phyloP scores from a whole-genome alignment of 805 yeast genomes.

The Suhomyces kilbournensis region DNA sequence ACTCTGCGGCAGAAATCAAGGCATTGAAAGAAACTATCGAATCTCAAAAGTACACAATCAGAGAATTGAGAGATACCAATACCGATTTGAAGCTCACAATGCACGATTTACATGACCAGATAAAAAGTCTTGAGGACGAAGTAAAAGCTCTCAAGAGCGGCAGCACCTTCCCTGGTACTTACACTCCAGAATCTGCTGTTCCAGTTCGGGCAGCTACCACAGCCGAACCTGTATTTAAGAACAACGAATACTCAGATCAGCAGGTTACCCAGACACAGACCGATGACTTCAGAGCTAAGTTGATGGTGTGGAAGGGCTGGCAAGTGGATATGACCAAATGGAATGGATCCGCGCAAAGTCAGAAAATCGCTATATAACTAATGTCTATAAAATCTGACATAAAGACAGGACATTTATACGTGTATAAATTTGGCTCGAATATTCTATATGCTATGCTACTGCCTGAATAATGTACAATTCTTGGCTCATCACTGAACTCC shows the following conservation, averaged over 20 bases:
- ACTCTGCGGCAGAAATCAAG: constrained; percentile 4
- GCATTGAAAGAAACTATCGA: constrained; percentile 19
- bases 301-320: constrained; percentile 79
- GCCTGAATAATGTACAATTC: background rate
- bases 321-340: constrained; percentile 77
- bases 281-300: constrained; percentile 52
- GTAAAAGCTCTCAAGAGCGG: constrained; percentile 12
- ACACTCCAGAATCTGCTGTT: constrained; percentile 1
- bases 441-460: background rate
- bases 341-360: background rate
- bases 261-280: constrained; percentile 24
- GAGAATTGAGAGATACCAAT: constrained; percentile 38
- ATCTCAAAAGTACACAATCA: constrained; percentile 33
- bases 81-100: constrained; percentile 38
- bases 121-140: constrained; percentile 27
- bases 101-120: constrained; percentile 37
- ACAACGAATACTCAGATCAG: constrained; percentile 30
- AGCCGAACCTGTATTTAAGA: constrained; percentile 29
- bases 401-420: background rate
- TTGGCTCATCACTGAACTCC: background rate
- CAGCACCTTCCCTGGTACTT: constrained; percentile 1
- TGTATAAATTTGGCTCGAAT: background rate
- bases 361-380: constrained; percentile 1
- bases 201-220: constrained; percentile 14
- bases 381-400: no score